Base-by-base conservation (phyloP, 345 rosid genomes). In the Euphorbia peplus region DNA sequence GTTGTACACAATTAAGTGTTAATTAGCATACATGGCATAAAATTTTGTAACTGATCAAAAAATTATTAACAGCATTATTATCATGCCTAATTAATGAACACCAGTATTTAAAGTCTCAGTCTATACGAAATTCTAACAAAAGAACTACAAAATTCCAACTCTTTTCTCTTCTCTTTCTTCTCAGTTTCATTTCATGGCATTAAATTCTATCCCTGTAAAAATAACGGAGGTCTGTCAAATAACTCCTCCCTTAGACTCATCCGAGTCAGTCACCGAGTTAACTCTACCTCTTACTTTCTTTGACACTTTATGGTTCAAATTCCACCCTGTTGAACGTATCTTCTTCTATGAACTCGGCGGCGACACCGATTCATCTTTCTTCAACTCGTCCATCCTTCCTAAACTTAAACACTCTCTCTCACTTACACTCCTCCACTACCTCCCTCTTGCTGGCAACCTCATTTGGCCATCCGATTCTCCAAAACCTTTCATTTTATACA, bases 201-300 rank as follows among this genome's bases (percentile, higher is more conserved):
- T 29, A 13, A 16, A 9, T 1, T 10, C 0, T 18, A 10, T 13
- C 25, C 30, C 37, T 6, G 37, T 67, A 14, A 67, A 26, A 16
- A 2, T 41, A 41, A 11, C 54, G 12, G 73, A 74, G 44, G 4
- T 57, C 28, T 63, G 53, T 26, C 65, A 37, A 19, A 35, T 74
- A n/a, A 24, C 66, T 12, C 59, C 69, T 1, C 4, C 72, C 4
- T 3, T 12, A 1, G 14, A 41, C n/a, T 61, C 71, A 2, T 46
- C 68, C 8, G 14, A 64, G 16, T 66, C 76, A 5, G 10, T 41
- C 54, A 21, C 62, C 50, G 50, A 62, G 12, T 51, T 54, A 8
- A 21, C 67, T 41, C 70, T 69, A n/a, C 73, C 73, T 11, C 73
- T 75, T 32, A 75, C 78, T 11, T 69, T 47, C 26, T 55, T 50